Evolutionary conservation across 2,329 filamentous ascomycete species (phyloP).

Genomic region (Hypoxylon rubiginosum): DNA sequence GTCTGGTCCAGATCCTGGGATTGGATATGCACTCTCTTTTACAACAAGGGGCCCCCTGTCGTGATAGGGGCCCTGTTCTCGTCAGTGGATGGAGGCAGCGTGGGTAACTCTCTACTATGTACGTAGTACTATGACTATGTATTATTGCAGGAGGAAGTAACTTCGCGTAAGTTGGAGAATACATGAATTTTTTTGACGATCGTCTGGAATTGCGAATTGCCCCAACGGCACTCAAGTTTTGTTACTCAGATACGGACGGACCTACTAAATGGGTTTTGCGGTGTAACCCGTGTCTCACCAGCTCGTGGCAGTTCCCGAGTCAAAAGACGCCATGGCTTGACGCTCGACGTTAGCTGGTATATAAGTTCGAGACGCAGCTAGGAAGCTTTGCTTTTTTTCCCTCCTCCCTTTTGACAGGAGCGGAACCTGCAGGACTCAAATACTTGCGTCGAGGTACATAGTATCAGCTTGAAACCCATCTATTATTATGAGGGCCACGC

Average conservation of each 20-base stretch:
- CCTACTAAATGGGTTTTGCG: not conserved
- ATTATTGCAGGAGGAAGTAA: constrained; percentile 13
- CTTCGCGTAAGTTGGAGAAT: constrained; percentile 33
- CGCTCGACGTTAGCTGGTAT: constrained; percentile 5
- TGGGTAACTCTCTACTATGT: constrained; percentile 3
- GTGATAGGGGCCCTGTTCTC: constrained; percentile 34
- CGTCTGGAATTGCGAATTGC: constrained; percentile 14
- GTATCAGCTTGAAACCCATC: constrained; percentile 33
- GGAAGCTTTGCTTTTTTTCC: constrained; percentile 22
- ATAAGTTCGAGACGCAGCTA: constrained; percentile 16
- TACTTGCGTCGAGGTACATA: constrained; percentile 5
- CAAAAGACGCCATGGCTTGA: constrained; percentile 31
- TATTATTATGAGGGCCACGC: constrained; percentile 29
- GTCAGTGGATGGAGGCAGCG: constrained; percentile 10
- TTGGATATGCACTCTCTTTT: constrained; percentile 40
- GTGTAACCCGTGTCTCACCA: constrained; percentile 28
- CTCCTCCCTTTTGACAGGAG: constrained; percentile 20
- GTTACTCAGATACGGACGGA: not conserved
- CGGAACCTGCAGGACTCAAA: constrained; percentile 12
- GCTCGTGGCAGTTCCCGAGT: constrained; percentile 34
- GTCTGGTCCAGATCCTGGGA: constrained; percentile 40
- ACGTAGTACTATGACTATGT: no score
- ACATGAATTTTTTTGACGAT: constrained; percentile 23
- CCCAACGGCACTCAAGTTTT: constrained; percentile 6
- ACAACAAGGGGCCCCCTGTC: constrained; percentile 28